These are phyloP conservation scores for Mycena indigotica DNA, from an alignment of 768 basidiomycete species.

Conservation along the genomic window DNA sequence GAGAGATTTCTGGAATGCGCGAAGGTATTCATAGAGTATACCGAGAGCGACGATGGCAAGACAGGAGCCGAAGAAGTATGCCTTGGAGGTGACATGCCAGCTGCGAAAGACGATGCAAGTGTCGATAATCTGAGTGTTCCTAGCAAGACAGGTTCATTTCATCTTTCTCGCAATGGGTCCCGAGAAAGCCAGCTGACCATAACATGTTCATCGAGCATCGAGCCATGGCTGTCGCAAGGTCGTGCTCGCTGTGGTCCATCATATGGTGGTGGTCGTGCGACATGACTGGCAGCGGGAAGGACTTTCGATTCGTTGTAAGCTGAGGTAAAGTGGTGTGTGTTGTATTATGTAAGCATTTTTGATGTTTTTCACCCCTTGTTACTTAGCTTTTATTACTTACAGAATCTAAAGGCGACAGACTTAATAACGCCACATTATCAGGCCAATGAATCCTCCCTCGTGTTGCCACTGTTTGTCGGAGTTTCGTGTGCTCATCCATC, in stretches of 20 bases:
- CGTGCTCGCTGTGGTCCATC: slow-evolving; percentile 40
- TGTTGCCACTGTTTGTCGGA: too few relatives aligned
- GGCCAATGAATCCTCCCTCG: too few relatives aligned
- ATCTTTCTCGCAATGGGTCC: slow-evolving; percentile 33
- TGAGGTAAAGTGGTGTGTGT: too few relatives aligned
- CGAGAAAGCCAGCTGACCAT: slow-evolving; percentile 44
- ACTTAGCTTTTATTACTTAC: too few relatives aligned
- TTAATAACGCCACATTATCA: too few relatives aligned
- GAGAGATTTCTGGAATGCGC: slow-evolving; percentile 58
- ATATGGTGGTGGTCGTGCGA: not conserved
- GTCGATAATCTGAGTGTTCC: slow-evolving; percentile 77
- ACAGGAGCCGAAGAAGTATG: slow-evolving; percentile 65
- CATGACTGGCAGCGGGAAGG: not conserved
- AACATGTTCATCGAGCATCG: slow-evolving; percentile 82
- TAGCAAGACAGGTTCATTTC: slow-evolving; percentile 26
- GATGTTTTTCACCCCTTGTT: too few relatives aligned
- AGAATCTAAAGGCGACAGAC: too few relatives aligned
- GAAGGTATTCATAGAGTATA: slow-evolving; percentile 80
- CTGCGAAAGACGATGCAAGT: slow-evolving; percentile 80
- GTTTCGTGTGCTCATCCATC: too few relatives aligned
- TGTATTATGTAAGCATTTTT: too few relatives aligned
- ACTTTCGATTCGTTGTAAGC: too few relatives aligned
- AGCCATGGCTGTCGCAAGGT: slow-evolving; percentile 45
- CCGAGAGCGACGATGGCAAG: slow-evolving; percentile 65
- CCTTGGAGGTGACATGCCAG: slow-evolving; percentile 70